These are phyloP conservation scores for Sanghuangporus weigelae DNA, from an alignment of 1,284 basidiomycete genomes.

Conservation along the genomic window DNA sequence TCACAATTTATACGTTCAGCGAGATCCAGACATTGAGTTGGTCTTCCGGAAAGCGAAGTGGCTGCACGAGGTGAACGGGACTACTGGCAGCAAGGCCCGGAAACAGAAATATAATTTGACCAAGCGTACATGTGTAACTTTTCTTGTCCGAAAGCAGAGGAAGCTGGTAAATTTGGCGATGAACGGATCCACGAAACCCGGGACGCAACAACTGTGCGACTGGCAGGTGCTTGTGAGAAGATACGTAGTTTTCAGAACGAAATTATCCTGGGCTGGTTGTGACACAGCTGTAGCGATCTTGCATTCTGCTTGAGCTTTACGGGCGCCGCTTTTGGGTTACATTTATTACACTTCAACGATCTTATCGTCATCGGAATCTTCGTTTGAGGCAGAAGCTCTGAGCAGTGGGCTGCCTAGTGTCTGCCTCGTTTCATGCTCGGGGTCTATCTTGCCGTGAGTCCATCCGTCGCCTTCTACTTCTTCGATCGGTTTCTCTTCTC, in stretches of 20 bases:
- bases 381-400: slow-evolving; percentile 28
- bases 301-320: no score
- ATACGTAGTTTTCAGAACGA: background rate
- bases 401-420: slow-evolving; percentile 40
- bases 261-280: background rate
- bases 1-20: no score
- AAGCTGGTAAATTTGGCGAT: no score
- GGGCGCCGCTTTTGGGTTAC: background rate
- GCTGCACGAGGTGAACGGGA: no score
- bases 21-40: no score
- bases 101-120: no score
- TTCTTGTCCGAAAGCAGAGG: no score
- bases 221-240: background rate
- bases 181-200: background rate
- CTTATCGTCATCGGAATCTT: slow-evolving; percentile 44
- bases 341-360: slow-evolving; percentile 47
- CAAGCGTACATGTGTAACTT: no score
- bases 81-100: no score
- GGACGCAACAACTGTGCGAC: background rate
- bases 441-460: background rate
- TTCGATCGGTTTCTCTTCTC: slow-evolving; percentile 30
- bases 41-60: no score
- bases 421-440: background rate
- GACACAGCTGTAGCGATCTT: background rate
- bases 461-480: slow-evolving; percentile 12